phyloP scores from a whole-genome alignment of 1,139 yeast genomes.

The Blastobotrys indianensis region DNA sequence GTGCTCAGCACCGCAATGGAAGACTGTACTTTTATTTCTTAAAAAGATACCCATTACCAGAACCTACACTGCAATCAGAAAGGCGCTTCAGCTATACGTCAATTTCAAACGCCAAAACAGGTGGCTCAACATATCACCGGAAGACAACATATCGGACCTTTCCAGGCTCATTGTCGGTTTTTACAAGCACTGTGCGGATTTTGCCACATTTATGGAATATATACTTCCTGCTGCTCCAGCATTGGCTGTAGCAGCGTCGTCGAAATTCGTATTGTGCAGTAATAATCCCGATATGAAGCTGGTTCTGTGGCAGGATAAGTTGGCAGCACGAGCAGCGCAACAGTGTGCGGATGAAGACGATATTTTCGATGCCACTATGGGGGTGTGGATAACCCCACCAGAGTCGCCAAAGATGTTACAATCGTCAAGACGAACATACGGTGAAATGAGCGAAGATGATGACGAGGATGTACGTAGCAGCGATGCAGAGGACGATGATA shows the following conservation, averaged over 20 bases:
- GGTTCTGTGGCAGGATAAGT: conserved; percentile 14
- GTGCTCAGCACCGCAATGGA: background rate
- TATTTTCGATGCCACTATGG: conserved; percentile 7
- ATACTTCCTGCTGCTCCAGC: conserved; percentile 3
- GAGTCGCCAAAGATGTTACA: background rate
- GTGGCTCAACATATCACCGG: background rate
- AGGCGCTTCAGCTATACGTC: conserved; percentile 5
- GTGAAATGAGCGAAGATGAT: background rate
- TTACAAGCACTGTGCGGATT: background rate
- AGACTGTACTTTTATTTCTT: background rate
- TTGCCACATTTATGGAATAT: conserved; percentile 6
- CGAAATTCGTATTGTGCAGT: conserved; percentile 2
- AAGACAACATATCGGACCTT: conserved; percentile 4
- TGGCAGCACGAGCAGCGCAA: conserved; percentile 6
- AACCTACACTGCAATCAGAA: conserved; percentile 1
- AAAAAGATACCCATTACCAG: conserved; percentile 2
- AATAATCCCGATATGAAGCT: conserved; percentile 2
- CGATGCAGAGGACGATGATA: conserved; percentile 9
- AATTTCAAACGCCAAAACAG: conserved; percentile 2
- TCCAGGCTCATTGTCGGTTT: conserved; percentile 4
- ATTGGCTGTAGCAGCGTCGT: conserved; percentile 10
- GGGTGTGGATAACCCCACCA: conserved; percentile 7
- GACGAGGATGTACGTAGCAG: background rate
- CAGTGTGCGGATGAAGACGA: conserved; percentile 3
- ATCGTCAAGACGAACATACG: background rate